A percentile compares a stretch with the other conserved stretches of the same genome.
phyloP scores from a whole-genome alignment of 2,329 filamentous ascomycete species.

The Diaporthe sp. region DNA sequence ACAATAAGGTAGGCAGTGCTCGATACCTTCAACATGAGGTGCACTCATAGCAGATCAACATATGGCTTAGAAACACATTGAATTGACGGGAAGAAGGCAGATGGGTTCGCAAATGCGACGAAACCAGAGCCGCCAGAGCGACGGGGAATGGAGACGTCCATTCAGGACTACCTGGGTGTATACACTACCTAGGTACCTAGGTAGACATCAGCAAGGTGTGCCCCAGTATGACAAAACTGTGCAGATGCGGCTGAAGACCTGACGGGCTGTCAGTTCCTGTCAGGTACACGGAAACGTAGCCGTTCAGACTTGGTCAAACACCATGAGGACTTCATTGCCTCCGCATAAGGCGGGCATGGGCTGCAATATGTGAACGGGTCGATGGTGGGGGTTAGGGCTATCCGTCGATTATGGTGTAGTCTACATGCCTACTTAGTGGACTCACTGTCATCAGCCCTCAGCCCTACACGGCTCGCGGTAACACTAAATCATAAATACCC shows the following conservation, averaged over 20 bases:
- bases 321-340: background rate
- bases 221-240: background rate
- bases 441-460: background rate
- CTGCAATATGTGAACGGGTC: background rate
- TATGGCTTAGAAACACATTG: background rate
- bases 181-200: background rate
- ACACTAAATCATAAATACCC: background rate
- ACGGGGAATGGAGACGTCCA: background rate
- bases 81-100: background rate
- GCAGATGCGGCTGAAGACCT: background rate
- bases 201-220: background rate
- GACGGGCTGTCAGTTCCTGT: background rate
- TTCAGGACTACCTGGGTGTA: background rate
- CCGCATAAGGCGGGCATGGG: background rate
- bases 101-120: background rate
- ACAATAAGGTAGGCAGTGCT: background rate
- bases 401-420: background rate
- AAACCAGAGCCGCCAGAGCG: background rate
- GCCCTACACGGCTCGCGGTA: background rate
- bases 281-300: background rate
- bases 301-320: background rate
- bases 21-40: background rate
- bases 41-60: background rate
- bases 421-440: background rate
- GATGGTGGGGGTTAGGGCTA: conserved; percentile 7